A percentile compares a stretch with the other conserved stretches of the same genome.
Evolutionary conservation across 805 yeast genomes (phyloP).

Genomic region (Pichia pseudocactophila): DNA sequence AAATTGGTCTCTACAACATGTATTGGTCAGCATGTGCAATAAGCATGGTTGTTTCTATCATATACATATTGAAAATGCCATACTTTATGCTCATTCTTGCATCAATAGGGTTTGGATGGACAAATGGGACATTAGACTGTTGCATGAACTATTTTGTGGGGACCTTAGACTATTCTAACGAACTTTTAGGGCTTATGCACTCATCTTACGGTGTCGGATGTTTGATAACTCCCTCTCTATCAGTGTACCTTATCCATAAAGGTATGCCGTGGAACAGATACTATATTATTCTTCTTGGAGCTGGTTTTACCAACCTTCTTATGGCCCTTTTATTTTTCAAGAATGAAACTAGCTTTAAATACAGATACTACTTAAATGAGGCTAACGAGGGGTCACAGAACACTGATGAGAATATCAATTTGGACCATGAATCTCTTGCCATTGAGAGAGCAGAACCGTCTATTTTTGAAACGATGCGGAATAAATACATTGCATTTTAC

Average conservation of each 20-base stretch:
- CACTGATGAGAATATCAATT: constrained; percentile 9
- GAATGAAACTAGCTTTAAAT: constrained; percentile 39
- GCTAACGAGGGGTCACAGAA: constrained; percentile 8
- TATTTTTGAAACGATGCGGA: constrained; percentile 21
- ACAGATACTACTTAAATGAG: constrained; percentile 21
- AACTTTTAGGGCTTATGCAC: constrained; percentile 42
- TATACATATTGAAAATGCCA: constrained; percentile 35
- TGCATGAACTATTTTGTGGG: constrained; percentile 47
- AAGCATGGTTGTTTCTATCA: constrained; percentile 11
- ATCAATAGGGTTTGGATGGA: constrained; percentile 41
- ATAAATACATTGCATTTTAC: constrained; percentile 32
- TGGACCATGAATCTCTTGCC: constrained; percentile 6
- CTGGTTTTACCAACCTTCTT: constrained; percentile 22
- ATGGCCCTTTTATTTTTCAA: constrained; percentile 26
- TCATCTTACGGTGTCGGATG: constrained; percentile 48
- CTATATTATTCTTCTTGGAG: constrained; percentile 29
- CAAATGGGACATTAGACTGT: constrained; percentile 50
- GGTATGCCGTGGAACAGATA: constrained; percentile 37
- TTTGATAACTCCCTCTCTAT: constrained; percentile 39
- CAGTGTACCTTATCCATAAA: constrained; percentile 32
- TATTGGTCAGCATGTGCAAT: constrained; percentile 21
- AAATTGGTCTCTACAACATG: constrained; percentile 42
- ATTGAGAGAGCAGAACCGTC: constrained; percentile 12
- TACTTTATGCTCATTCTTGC: constrained; percentile 31
- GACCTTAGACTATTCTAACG: constrained; percentile 36